Base-by-base conservation (phyloP, 2,329 filamentous ascomycete species). In the Zalaria sp. region DNA sequence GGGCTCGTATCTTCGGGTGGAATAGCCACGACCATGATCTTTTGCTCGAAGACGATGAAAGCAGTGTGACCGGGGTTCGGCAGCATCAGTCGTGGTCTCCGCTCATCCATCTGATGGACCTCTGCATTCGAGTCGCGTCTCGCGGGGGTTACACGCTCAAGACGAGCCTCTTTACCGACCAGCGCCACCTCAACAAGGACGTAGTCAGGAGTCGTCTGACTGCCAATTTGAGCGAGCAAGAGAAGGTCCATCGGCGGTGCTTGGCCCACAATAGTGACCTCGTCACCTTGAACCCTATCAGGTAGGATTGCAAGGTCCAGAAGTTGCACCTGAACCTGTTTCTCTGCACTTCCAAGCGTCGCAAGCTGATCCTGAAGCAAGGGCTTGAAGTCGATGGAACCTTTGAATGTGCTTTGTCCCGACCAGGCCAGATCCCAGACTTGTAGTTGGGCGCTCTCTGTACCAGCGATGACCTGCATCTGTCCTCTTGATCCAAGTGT, bases 371-470 rank as follows among this genome's bases (percentile, higher is more conserved):
- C 60, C 10, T 80, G 57, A 31, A 95, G 69, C 3, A 72, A 62
- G 25, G 79, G 75, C 42, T 78, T 75, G 43, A 79, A 68, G 57
- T 93, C 83, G 25, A 79, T 68, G 46, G 89, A 84, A 26, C 73
- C 73, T 37, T 82, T 73, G 38, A 85, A 71, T 35, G 83, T 77
- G 55, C 87, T 80, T 50, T 88, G 84, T 29, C 88, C 88, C 46
- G 83, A 84, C 59, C 89, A 85, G 54, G 89, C 86, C 35, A 95
- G 72, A 55, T 82, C 83, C 91, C 91, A 98, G 5, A 81, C 73
- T 52, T 93, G 81, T 26, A 98, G 65, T 44, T 79, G 74, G 27
- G 83, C 89, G 51, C 81, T 81, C 41, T 77, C 73, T 2, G 87
- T 91, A 9, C 81, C 77, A 32, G 88, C 78, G 37, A 94, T 74